Evolutionary conservation across 139 green algal species (phyloP).

Genomic region (Raphidocelis subcapitata): DNA sequence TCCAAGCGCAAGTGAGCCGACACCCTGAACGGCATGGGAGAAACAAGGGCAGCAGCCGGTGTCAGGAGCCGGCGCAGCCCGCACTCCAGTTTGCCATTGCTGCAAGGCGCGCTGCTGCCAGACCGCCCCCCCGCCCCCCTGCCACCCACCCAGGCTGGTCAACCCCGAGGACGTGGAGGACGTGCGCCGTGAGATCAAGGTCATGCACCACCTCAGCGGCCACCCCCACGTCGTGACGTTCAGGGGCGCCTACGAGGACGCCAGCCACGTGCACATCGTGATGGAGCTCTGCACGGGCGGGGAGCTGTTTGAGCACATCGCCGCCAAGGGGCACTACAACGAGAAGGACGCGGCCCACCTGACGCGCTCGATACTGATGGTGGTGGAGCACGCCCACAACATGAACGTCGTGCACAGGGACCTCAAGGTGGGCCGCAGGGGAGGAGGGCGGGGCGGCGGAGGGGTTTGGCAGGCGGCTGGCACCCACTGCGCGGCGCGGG

Average conservation of each 20-base stretch:
- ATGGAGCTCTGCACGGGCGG: conserved; percentile 85
- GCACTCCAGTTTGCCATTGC: too few species aligned
- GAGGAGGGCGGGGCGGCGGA: too few species aligned
- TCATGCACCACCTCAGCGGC: conserved; percentile 32
- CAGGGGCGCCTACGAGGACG: conserved; percentile 76
- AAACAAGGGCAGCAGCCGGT: too few species aligned
- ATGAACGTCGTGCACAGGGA: conserved; percentile 96
- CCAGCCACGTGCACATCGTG: conserved; percentile 78
- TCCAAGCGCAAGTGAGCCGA: conserved; percentile 77
- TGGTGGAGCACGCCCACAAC: conserved; percentile 92
- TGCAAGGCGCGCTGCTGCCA: too few species aligned
- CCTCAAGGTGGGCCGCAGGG: conserved; percentile 51
- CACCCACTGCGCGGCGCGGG: too few species aligned
- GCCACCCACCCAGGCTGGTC: conserved; percentile 72
- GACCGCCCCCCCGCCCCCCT: too few species aligned
- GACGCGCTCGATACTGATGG: conserved; percentile 85
- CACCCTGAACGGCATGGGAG: too few species aligned
- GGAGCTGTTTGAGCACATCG: conserved; percentile 96
- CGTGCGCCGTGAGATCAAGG: conserved; percentile 57
- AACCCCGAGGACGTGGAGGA: conserved; percentile 67
- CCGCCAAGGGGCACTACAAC: conserved; percentile 72
- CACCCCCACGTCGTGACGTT: conserved; percentile 82
- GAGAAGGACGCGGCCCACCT: conserved; percentile 82
- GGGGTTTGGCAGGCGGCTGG: too few species aligned
- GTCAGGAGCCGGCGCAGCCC: too few species aligned